Percentiles rank a stretch among this genome's conserved stretches.
phyloP scores from a whole-genome alignment of 2,329 filamentous ascomycete genomes.

The Ophiostoma ips region DNA sequence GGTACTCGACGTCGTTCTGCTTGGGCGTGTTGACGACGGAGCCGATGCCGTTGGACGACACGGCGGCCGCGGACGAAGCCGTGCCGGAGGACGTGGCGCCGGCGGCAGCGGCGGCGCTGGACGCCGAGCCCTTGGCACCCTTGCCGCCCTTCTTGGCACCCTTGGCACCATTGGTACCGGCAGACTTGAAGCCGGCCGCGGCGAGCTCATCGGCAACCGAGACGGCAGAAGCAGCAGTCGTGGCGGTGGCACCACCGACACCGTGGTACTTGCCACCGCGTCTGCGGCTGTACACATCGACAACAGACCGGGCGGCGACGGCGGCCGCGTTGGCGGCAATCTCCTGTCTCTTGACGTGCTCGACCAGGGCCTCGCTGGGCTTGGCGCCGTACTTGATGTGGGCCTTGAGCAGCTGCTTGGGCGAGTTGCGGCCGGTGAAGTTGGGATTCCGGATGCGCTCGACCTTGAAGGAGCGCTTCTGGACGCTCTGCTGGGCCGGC shows the following conservation, averaged over 20 bases:
- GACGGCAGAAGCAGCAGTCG: neutral
- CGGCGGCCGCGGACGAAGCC: conserved; percentile 14
- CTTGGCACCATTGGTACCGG: conserved; percentile 8
- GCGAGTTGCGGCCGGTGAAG: conserved; percentile 42
- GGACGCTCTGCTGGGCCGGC: conserved; percentile 19
- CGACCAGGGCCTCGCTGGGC: conserved; percentile 29
- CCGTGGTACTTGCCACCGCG: conserved; percentile 4
- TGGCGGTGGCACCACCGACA: neutral
- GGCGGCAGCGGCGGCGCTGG: neutral
- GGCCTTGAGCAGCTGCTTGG: conserved; percentile 47
- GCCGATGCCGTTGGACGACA: conserved; percentile 28
- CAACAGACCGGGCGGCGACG: neutral
- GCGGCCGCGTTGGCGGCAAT: conserved; percentile 13
- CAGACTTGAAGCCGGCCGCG: neutral
- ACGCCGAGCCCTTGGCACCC: neutral
- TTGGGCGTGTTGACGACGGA: conserved; percentile 51
- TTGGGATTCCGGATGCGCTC: conserved; percentile 41
- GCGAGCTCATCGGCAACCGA: too few relatives aligned
- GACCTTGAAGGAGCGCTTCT: conserved; percentile 48
- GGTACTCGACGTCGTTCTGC: conserved; percentile 53
- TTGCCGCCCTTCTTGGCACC: conserved; percentile 13
- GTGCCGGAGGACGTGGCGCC: conserved; percentile 5
- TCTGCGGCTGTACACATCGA: neutral
- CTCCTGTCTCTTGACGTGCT: conserved; percentile 20
- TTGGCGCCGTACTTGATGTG: conserved; percentile 54